These are phyloP conservation scores for Coemansia sp. DNA, from an alignment of 192 early-diverging fungal species.

Conservation along the genomic window DNA sequence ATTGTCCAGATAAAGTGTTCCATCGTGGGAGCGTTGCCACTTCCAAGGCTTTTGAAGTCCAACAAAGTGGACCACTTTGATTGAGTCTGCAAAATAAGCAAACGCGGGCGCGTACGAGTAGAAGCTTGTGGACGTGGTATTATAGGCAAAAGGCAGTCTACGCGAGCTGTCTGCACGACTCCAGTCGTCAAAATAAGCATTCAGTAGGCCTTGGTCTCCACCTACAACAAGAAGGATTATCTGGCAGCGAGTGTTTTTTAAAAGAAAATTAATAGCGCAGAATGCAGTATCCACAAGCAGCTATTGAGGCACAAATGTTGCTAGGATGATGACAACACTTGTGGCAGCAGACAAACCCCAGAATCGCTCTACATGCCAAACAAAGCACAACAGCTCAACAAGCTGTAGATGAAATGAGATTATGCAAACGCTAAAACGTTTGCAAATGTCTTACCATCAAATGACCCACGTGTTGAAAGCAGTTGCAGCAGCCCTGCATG, in stretches of 20 bases:
- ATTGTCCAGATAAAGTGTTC: constrained; percentile 25
- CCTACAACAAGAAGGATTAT: constrained; percentile 49
- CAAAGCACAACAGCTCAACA: background rate
- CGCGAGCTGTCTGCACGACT: constrained; percentile 58
- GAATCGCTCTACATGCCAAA: too few species aligned
- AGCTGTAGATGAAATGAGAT: background rate
- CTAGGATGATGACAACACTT: too few species aligned
- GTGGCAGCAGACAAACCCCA: too few species aligned
- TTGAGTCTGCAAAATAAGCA: constrained; percentile 62
- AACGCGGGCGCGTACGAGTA: constrained; percentile 77
- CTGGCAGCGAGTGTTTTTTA: background rate
- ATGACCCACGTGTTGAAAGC: constrained; percentile 57
- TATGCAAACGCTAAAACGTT: too few species aligned
- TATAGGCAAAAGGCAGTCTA: constrained; percentile 86
- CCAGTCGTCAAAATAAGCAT: constrained; percentile 81
- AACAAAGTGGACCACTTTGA: constrained; percentile 87
- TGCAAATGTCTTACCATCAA: constrained; percentile 70
- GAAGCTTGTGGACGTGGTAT: constrained; percentile 50
- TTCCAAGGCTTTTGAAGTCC: constrained; percentile 86
- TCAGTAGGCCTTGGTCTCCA: constrained; percentile 92
- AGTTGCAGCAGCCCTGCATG: constrained; percentile 42
- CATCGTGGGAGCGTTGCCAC: constrained; percentile 23
- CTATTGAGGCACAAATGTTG: too few species aligned
- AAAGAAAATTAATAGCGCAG: background rate
- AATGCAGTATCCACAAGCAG: too few species aligned